Conservation (phyloP, 1,284 basidiomycete genomes). For the Trichosporon ovoides region DNA sequence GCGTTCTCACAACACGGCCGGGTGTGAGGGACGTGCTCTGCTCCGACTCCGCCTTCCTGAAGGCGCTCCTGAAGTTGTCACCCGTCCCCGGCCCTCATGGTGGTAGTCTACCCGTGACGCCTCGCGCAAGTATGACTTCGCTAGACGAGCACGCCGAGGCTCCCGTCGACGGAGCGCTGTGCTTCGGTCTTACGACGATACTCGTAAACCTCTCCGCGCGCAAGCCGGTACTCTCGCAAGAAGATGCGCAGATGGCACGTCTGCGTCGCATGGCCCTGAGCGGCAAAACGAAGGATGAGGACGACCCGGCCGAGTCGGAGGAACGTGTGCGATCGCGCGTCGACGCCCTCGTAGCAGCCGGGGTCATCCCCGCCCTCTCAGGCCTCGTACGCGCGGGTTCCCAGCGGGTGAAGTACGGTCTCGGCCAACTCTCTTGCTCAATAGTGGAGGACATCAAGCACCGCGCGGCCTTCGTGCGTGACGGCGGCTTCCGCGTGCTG, state of each 20-base stretch:
- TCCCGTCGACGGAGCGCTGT: conserved; percentile 50
- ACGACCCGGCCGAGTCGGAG: conserved; percentile 53
- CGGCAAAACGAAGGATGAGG: conserved; percentile 51
- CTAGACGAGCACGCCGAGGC: conserved; percentile 20
- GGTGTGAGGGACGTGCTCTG: conserved; percentile 62
- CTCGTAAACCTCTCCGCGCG: conserved; percentile 68
- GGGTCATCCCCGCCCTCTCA: conserved; percentile 61
- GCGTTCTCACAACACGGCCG: conserved; percentile 67
- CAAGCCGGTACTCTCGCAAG: conserved; percentile 64
- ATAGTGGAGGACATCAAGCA: conserved; percentile 70
- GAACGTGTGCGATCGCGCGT: conserved; percentile 60
- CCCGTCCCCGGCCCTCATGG: conserved; percentile 28
- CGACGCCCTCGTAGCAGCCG: conserved; percentile 52
- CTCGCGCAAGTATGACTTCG: conserved; percentile 30
- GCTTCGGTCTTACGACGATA: conserved; percentile 71
- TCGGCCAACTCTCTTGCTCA: conserved; percentile 59
- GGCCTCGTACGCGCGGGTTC: conserved; percentile 53
- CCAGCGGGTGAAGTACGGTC: conserved; percentile 48
- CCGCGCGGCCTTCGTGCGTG: conserved; percentile 72
- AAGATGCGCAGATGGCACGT: conserved; percentile 73
- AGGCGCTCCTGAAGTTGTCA: conserved; percentile 56
- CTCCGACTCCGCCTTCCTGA: conserved; percentile 57
- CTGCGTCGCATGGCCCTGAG: conserved; percentile 59
- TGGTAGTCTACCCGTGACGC: conserved; percentile 56
- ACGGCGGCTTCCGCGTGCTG: conserved; percentile 73